These are phyloP conservation scores for Colletotrichum acutatum DNA, from an alignment of 2,329 filamentous ascomycete genomes.

Conservation along the genomic window DNA sequence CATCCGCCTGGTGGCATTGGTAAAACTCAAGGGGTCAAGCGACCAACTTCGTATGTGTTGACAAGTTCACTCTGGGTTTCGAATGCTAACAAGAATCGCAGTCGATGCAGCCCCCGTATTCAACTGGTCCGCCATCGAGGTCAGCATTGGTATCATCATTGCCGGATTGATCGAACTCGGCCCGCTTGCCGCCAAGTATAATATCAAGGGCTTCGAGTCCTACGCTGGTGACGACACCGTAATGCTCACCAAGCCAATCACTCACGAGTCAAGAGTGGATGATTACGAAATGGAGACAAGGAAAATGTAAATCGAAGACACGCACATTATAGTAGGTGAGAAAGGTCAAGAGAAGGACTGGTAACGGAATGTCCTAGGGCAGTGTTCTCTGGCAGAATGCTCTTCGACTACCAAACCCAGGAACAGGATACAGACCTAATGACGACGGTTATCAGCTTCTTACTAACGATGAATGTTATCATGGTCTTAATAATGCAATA, in stretches of 20 bases:
- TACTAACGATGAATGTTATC: neutral
- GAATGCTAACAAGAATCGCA: neutral
- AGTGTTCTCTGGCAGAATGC: neutral
- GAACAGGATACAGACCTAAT: neutral
- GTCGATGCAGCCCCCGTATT: constrained; percentile 27
- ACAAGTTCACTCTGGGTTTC: rapidly evolving
- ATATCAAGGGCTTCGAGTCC: constrained; percentile 18
- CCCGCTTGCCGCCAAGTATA: constrained; percentile 25
- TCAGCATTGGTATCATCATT: constrained; percentile 27
- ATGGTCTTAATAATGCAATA: neutral
- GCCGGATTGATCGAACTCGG: constrained; percentile 26
- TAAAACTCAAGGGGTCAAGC: neutral
- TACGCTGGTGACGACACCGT: neutral
- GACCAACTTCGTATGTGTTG: constrained; percentile 17
- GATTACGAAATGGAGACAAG: constrained; percentile 12
- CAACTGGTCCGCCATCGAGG: constrained; percentile 25
- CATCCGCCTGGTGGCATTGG: constrained; percentile 15
- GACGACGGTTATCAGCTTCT: neutral
- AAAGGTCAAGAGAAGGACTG: neutral
- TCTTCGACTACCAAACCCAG: neutral
- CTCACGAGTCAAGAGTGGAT: neutral
- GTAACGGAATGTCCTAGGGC: neutral
- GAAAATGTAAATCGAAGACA: neutral
- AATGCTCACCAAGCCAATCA: neutral
- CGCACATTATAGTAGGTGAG: neutral